Evolutionary conservation across 2,329 filamentous ascomycete genomes (phyloP).

Genomic region (Alternaria atra): DNA sequence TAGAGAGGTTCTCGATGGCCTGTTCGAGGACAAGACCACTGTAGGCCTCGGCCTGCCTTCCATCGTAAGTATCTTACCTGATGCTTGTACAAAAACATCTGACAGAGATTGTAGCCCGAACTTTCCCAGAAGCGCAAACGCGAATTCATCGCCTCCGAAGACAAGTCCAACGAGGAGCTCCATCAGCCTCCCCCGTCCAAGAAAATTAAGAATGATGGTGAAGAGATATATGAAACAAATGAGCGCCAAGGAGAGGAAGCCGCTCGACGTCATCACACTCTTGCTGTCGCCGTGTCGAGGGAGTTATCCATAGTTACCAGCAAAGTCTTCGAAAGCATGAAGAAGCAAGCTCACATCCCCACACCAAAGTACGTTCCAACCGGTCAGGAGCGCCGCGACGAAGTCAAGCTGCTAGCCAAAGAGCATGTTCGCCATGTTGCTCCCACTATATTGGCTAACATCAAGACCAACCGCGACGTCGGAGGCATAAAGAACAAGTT

Average conservation of each 20-base stretch:
- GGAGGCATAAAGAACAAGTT: neutral
- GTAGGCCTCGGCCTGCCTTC: neutral
- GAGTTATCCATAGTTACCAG: neutral
- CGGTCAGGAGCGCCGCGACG: neutral
- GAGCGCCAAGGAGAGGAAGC: neutral
- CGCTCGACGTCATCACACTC: neutral
- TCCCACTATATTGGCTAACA: neutral
- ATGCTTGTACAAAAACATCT: accelerated
- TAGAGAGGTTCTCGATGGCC: neutral
- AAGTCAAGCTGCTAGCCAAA: neutral
- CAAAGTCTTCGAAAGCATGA: neutral
- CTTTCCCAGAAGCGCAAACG: neutral
- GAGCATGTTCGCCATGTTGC: neutral
- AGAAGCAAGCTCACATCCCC: neutral
- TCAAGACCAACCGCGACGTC: neutral
- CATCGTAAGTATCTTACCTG: neutral
- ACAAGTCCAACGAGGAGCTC: accelerated
- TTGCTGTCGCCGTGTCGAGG: neutral
- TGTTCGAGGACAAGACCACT: neutral
- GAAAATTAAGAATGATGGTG: neutral
- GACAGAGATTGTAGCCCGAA: neutral
- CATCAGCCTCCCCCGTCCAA: neutral
- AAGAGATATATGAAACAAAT: accelerated
- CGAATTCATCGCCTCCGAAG: neutral
- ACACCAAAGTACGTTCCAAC: neutral